Evolutionary conservation across 176 grass and related monocot genomes (phyloP).

Genomic region (Aegilops bicornis): DNA sequence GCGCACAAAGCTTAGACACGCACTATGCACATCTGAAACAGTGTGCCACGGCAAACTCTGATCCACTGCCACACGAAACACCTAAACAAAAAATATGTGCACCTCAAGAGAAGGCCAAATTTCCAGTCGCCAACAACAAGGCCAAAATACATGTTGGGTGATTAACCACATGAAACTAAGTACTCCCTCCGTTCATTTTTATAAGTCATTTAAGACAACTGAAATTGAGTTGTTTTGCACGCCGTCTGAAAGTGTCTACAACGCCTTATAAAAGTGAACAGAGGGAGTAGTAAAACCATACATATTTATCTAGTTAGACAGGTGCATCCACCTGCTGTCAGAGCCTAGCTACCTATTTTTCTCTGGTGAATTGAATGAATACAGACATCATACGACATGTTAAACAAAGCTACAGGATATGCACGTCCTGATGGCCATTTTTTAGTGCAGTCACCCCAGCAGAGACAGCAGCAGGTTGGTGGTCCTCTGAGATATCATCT

Average conservation of each 20-base stretch:
- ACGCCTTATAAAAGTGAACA: too few relatives aligned
- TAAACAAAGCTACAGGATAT: not conserved
- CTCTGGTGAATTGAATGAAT: not conserved
- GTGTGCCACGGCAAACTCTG: too few relatives aligned
- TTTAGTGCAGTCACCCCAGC: slow-evolving; percentile 13
- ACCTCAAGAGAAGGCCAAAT: not conserved
- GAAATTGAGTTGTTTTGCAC: too few relatives aligned
- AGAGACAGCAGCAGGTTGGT: not conserved
- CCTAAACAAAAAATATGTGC: not conserved
- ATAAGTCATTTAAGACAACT: too few relatives aligned
- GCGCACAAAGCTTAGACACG: too few relatives aligned
- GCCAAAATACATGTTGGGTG: not conserved
- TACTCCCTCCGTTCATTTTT: too few relatives aligned
- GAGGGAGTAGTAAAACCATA: not conserved
- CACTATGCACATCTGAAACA: too few relatives aligned
- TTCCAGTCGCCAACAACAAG: not conserved
- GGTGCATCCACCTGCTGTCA: not conserved
- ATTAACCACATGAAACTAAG: not conserved
- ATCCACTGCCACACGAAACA: too few relatives aligned
- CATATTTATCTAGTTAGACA: not conserved
- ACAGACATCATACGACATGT: slow-evolving; percentile 34
- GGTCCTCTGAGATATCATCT: slow-evolving; percentile 17
- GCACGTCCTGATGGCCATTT: slow-evolving; percentile 11
- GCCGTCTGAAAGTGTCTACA: too few relatives aligned
- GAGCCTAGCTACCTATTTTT: not conserved